Percentiles rank a stretch among this genome's conserved stretches.
phyloP scores from a whole-genome alignment of 225 moss, liverwort and hornwort species.

The Thuidium tamariscinum region DNA sequence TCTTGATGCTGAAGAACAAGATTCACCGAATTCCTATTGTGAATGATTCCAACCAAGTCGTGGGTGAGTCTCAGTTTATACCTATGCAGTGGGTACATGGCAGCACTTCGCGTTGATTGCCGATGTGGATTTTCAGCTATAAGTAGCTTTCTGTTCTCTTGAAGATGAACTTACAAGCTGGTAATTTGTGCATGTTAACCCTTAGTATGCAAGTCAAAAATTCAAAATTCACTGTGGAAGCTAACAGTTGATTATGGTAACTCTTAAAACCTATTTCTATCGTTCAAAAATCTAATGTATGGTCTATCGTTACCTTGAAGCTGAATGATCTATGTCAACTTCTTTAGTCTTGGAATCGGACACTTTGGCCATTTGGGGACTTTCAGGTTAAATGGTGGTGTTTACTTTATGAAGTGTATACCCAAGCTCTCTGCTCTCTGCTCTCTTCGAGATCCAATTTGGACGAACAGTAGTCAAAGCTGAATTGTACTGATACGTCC shows the following conservation, averaged over 20 bases:
- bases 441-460: background rate
- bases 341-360: background rate
- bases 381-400: background rate
- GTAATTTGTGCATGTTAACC: background rate
- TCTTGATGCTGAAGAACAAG: slow-evolving; percentile 98
- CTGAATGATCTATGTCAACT: background rate
- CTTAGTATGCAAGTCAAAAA: background rate
- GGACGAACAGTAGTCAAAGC: background rate
- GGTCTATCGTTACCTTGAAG: background rate
- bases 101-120: background rate
- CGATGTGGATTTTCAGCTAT: background rate
- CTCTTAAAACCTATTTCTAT: background rate
- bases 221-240: background rate
- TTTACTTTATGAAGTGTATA: background rate
- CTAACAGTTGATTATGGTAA: background rate
- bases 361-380: background rate
- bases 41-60: slow-evolving; percentile 70
- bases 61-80: slow-evolving; percentile 39
- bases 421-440: background rate
- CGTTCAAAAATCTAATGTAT: background rate
- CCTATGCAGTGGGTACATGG: background rate
- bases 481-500: background rate
- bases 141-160: background rate
- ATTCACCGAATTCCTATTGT: slow-evolving; percentile 96
- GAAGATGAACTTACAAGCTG: background rate